Conservation (phyloP, 2,329 filamentous ascomycete species). For the Colletotrichum lini region DNA sequence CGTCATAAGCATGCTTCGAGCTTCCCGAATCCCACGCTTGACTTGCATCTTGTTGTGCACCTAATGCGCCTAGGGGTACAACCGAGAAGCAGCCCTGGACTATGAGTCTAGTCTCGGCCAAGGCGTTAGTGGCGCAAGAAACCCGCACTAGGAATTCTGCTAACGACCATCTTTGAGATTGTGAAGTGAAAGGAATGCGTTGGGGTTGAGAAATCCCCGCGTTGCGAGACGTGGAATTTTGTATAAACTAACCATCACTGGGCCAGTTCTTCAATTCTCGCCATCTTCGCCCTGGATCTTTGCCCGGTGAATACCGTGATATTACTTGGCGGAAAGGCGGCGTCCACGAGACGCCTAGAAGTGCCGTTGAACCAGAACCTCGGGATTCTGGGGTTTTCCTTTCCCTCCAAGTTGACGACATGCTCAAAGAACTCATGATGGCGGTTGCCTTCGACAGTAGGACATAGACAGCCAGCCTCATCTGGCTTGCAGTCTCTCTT, state of each 20-base stretch:
- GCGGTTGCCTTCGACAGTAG: neutral
- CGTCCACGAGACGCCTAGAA: neutral
- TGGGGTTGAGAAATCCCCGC: neutral
- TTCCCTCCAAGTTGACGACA: neutral
- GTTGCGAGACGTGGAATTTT: neutral
- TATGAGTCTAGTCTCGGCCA: slow-evolving; percentile 2
- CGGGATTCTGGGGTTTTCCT: neutral
- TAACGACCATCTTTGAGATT: neutral
- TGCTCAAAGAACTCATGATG: neutral
- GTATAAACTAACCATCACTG: neutral
- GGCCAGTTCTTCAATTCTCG: neutral
- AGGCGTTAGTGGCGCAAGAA: slow-evolving; percentile 3
- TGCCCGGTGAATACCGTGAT: neutral
- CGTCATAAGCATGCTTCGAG: slow-evolving; percentile 3
- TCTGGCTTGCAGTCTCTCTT: too few relatives aligned
- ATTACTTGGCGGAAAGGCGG: neutral
- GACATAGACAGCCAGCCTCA: neutral
- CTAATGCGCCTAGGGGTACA: neutral
- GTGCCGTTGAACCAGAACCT: slow-evolving; percentile 31
- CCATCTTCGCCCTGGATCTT: neutral
- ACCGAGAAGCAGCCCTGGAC: neutral
- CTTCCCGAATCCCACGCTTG: neutral
- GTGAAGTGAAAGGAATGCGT: slow-evolving; percentile 29
- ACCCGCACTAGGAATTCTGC: neutral
- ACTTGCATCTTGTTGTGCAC: neutral